These are phyloP conservation scores for Termitomyces sp. DNA, from an alignment of 768 basidiomycete genomes.

Conservation along the genomic window DNA sequence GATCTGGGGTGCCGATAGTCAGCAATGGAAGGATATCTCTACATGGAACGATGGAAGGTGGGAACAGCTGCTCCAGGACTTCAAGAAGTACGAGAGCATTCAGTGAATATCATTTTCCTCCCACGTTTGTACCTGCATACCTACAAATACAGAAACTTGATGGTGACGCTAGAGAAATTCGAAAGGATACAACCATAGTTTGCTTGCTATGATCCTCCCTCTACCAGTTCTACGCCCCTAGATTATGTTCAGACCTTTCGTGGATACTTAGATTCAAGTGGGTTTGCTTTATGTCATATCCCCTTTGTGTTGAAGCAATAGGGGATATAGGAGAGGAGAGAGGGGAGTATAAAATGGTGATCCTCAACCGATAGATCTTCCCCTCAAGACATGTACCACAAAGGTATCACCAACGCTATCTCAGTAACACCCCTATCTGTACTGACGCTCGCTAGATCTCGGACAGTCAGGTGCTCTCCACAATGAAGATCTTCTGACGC, in stretches of 20 bases:
- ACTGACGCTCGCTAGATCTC: neutral
- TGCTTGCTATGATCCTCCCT: no score
- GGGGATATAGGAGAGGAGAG: neutral
- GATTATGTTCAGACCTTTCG: neutral
- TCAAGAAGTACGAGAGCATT: constrained; percentile 27
- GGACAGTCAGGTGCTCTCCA: neutral
- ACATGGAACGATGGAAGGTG: constrained; percentile 38
- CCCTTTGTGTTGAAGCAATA: neutral
- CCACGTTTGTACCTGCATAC: neutral
- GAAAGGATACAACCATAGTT: no score
- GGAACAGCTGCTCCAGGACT: constrained; percentile 24
- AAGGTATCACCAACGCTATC: neutral
- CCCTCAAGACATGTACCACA: neutral
- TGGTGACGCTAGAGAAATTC: no score
- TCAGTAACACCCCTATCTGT: neutral
- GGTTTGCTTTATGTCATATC: neutral
- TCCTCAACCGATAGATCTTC: neutral
- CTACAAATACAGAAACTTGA: neutral
- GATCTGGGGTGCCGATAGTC: constrained; percentile 32
- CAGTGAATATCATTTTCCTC: neutral
- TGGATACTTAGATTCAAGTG: neutral
- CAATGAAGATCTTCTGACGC: neutral
- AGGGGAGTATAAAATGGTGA: neutral
- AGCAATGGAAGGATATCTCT: constrained; percentile 38
- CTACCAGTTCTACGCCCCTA: neutral